A percentile compares a stretch with the other conserved stretches of the same genome.
phyloP scores from a whole-genome alignment of 257 asterid genomes.

The Solanum virginianum region DNA sequence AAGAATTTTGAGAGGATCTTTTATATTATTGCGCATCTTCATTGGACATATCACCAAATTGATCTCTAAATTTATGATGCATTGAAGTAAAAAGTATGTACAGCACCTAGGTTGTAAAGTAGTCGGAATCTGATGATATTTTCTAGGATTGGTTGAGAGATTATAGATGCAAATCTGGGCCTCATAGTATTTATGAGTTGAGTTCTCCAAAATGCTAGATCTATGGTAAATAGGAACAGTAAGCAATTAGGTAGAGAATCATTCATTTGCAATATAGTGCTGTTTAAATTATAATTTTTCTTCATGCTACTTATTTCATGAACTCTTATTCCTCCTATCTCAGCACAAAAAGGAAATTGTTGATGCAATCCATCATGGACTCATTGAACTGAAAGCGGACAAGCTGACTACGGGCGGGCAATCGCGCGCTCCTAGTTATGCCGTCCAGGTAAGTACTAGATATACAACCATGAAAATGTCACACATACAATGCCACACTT shows the following conservation, averaged over 20 bases:
- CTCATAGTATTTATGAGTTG: neutral
- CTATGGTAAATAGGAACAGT: neutral
- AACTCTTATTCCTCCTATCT: neutral
- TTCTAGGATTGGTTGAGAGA: neutral
- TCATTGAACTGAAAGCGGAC: constrained; percentile 68
- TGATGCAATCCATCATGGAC: constrained; percentile 72
- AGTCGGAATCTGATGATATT: neutral
- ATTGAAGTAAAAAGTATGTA: neutral
- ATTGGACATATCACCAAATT: neutral
- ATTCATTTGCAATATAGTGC: neutral
- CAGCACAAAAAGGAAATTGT: constrained; percentile 93
- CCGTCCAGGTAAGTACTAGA: constrained; percentile 64
- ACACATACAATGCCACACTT: constrained; percentile 5
- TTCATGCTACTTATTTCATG: neutral
- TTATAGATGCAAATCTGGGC: neutral
- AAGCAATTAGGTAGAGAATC: neutral
- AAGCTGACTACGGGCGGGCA: constrained; percentile 51
- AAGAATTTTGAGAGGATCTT: neutral
- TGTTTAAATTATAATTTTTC: neutral
- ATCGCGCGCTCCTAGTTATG: constrained; percentile 79
- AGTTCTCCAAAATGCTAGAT: neutral
- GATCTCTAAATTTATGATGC: neutral
- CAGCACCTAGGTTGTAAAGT: neutral
- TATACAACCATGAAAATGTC: neutral
- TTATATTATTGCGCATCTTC: neutral